phyloP scores from a whole-genome alignment of 768 basidiomycete species.

The Amanita muscaria region DNA sequence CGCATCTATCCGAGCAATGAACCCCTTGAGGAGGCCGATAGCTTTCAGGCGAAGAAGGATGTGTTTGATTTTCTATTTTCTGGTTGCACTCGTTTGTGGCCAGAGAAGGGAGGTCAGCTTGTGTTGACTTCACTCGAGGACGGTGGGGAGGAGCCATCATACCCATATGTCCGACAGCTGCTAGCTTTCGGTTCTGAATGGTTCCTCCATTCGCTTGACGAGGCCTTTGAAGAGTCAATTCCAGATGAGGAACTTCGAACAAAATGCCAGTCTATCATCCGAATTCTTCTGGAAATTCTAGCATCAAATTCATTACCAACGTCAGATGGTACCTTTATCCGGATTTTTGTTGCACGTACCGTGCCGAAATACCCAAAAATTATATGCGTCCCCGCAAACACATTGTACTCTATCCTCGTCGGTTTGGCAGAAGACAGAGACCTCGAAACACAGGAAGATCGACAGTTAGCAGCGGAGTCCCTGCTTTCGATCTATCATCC shows the following conservation, averaged over 20 bases:
- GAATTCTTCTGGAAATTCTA: conserved; percentile 75
- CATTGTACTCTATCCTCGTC: conserved; percentile 68
- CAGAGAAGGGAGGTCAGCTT: conserved; percentile 52
- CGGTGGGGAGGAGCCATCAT: conserved; percentile 71
- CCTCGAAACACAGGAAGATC: conserved; percentile 77
- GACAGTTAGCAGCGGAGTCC: conserved; percentile 91
- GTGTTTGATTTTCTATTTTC: conserved; percentile 82
- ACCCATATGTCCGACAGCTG: conserved; percentile 80
- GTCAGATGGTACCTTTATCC: conserved; percentile 71
- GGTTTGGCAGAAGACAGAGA: conserved; percentile 72
- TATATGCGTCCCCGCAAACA: conserved; percentile 55
- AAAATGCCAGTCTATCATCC: conserved; percentile 74
- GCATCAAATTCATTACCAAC: conserved; percentile 44
- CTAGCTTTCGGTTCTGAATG: conserved; percentile 90
- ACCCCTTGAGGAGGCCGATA: conserved; percentile 55
- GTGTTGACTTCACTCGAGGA: conserved; percentile 71
- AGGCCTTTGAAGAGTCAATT: conserved; percentile 90
- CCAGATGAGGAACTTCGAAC: conserved; percentile 67
- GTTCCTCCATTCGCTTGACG: conserved; percentile 87
- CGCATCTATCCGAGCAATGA: conserved; percentile 82
- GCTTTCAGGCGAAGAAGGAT: conserved; percentile 56
- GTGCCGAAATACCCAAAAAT: conserved; percentile 94
- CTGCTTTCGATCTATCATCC: conserved; percentile 89
- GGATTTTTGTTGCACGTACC: conserved; percentile 95
- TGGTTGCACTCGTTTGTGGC: conserved; percentile 74